Evolutionary conservation across 2,329 filamentous ascomycete species (phyloP).

Genomic region (Drechslerella stenobrocha): DNA sequence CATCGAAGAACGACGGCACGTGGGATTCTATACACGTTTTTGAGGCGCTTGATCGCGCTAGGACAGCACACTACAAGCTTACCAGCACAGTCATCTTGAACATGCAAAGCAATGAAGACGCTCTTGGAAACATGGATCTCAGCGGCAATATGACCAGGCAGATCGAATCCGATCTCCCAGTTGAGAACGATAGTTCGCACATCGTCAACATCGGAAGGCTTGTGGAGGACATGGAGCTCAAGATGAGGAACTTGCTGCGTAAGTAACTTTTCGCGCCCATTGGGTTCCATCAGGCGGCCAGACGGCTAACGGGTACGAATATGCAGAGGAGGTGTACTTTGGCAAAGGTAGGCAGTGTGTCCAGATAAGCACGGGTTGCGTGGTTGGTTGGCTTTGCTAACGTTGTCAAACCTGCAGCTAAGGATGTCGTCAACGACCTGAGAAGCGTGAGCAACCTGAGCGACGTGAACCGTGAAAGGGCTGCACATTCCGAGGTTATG

Average conservation of each 20-base stretch:
- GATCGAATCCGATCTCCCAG: slow-evolving; percentile 85
- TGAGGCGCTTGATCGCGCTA: slow-evolving; percentile 88
- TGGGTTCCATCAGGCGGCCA: slow-evolving; percentile 30
- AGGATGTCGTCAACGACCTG: slow-evolving; percentile 95
- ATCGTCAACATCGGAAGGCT: slow-evolving; percentile 88
- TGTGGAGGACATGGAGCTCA: slow-evolving; percentile 99
- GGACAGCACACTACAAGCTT: slow-evolving; percentile 93
- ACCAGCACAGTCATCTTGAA: slow-evolving; percentile 95
- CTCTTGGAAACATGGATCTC: slow-evolving; percentile 83
- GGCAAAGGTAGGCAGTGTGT: slow-evolving; percentile 65
- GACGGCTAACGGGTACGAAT: slow-evolving; percentile 25
- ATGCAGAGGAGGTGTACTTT: slow-evolving; percentile 88
- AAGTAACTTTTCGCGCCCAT: slow-evolving; percentile 53
- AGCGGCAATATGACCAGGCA: slow-evolving; percentile 98
- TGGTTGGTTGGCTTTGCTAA: slow-evolving; percentile 7
- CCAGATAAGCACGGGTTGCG: background rate
- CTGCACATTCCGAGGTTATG: slow-evolving; percentile 87
- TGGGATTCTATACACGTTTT: slow-evolving; percentile 99
- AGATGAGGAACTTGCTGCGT: slow-evolving; percentile 94
- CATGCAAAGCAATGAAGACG: slow-evolving; percentile 69
- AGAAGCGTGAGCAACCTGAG: slow-evolving; percentile 76
- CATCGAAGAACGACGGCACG: slow-evolving; percentile 71
- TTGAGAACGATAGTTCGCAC: slow-evolving; percentile 88
- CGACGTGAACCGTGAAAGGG: slow-evolving; percentile 79
- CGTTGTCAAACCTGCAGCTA: slow-evolving; percentile 61